Conservation (phyloP, 768 basidiomycete genomes). For the Tephrocybe rancida region DNA sequence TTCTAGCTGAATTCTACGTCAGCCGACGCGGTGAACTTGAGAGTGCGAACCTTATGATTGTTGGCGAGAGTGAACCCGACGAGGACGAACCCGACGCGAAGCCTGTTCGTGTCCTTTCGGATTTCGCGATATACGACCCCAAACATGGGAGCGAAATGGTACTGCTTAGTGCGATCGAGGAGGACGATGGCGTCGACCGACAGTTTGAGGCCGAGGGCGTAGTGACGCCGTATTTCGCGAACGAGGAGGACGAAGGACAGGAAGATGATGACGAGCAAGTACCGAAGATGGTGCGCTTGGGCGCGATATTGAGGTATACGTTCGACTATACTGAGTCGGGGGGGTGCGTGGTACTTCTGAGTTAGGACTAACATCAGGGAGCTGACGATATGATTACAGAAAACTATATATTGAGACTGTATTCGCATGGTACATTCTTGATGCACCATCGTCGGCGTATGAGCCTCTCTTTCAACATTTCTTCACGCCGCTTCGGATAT, state of each 20-base stretch:
- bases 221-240: constrained; percentile 45
- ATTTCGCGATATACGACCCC: constrained; percentile 66
- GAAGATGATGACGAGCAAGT: constrained; percentile 43
- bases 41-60: constrained; percentile 32
- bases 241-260: constrained; percentile 66
- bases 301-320: constrained; percentile 46
- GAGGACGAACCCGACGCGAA: constrained; percentile 39
- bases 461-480: constrained; percentile 45
- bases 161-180: constrained; percentile 47
- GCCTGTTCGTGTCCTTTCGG: constrained; percentile 57
- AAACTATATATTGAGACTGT: constrained; percentile 68
- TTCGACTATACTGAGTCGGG: constrained; percentile 52
- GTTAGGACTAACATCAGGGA: not conserved
- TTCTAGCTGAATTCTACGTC: constrained; percentile 41
- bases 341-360: constrained; percentile 45
- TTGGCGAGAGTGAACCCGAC: constrained; percentile 37
- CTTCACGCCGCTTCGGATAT: constrained; percentile 49
- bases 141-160: constrained; percentile 45
- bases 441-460: constrained; percentile 49
- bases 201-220: constrained; percentile 58
- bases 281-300: constrained; percentile 45
- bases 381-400: constrained; percentile 33
- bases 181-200: constrained; percentile 39
- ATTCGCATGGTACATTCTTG: constrained; percentile 65
- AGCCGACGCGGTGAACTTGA: constrained; percentile 36